A percentile compares a stretch with the other conserved stretches of the same genome.
These are phyloP conservation scores for Fusarium dimerum DNA, from an alignment of 2,329 filamentous ascomycete genomes.

Conservation along the genomic window DNA sequence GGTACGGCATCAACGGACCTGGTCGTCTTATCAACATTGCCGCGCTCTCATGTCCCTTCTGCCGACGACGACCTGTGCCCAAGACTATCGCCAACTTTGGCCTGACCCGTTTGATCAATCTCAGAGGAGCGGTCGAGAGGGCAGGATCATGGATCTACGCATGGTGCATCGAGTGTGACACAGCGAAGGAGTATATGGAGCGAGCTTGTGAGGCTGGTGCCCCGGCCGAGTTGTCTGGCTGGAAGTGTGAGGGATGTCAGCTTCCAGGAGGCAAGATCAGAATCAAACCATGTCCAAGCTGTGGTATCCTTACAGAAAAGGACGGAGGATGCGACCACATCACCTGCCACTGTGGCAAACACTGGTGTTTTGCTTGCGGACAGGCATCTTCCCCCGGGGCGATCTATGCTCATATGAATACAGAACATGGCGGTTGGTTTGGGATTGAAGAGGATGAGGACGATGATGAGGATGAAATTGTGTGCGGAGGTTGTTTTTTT, in stretches of 20 bases:
- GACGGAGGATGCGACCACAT: constrained; percentile 43
- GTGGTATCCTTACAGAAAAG: constrained; percentile 39
- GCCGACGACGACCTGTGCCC: constrained; percentile 43
- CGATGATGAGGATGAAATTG: constrained; percentile 15
- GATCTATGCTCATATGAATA: constrained; percentile 42
- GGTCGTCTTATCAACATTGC: constrained; percentile 49
- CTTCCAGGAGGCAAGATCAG: background rate
- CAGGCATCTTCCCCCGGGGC: constrained; percentile 18
- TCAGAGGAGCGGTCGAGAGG: constrained; percentile 41
- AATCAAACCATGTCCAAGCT: constrained; percentile 39
- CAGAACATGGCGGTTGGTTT: constrained; percentile 35
- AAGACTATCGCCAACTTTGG: constrained; percentile 39
- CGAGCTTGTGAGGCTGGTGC: constrained; percentile 45
- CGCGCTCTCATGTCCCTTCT: constrained; percentile 52
- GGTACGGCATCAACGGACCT: constrained; percentile 48
- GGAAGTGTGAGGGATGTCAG: constrained; percentile 44
- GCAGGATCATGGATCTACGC: constrained; percentile 48
- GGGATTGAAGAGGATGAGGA: constrained; percentile 17
- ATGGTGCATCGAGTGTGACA: constrained; percentile 47
- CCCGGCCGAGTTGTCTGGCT: constrained; percentile 38
- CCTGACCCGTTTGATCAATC: constrained; percentile 39
- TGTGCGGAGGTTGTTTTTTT: constrained; percentile 7
- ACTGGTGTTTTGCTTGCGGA: constrained; percentile 46
- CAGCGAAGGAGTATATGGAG: constrained; percentile 43
- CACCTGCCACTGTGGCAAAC: constrained; percentile 34